Evolutionary conservation across 805 yeast species (phyloP).

Genomic region (Suhomyces vadensis): DNA sequence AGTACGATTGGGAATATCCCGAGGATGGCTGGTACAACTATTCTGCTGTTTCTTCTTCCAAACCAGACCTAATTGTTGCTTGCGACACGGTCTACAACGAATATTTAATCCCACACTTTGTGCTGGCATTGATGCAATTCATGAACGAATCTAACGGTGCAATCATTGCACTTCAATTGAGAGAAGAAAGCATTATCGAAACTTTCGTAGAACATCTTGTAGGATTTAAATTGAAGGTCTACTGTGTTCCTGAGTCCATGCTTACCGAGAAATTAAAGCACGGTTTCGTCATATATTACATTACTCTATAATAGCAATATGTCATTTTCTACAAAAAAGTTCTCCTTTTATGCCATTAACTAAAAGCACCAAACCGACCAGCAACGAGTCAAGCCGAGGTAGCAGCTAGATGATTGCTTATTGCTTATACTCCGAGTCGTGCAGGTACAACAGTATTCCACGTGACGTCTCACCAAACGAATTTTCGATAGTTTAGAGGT

Average conservation of each 20-base stretch:
- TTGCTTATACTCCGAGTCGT: no score
- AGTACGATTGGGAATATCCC: constrained; percentile 62
- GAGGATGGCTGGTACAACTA: constrained; percentile 34
- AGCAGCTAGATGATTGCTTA: no score
- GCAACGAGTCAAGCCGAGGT: no score
- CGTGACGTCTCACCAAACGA: constrained; percentile 3
- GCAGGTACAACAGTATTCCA: not conserved
- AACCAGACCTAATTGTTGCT: constrained; percentile 54
- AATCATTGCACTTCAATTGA: constrained; percentile 51
- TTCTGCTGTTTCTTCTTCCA: constrained; percentile 7
- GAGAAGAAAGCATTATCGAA: constrained; percentile 54
- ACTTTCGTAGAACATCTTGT: constrained; percentile 40
- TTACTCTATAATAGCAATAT: constrained; percentile 5
- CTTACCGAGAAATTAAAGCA: constrained; percentile 32
- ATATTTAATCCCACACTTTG: constrained; percentile 51
- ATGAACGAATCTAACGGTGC: constrained; percentile 37
- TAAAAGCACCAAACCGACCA: not conserved
- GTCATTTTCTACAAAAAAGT: no score
- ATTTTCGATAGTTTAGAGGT: constrained; percentile 1
- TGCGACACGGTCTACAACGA: constrained; percentile 70
- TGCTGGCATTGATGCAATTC: constrained; percentile 41
- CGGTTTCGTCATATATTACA: constrained; percentile 50
- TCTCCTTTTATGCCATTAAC: no score
- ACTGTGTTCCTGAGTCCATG: constrained; percentile 29
- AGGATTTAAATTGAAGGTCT: constrained; percentile 33